Percentiles rank a stretch among this genome's conserved stretches.
These are phyloP conservation scores for Ogataea glucozyma DNA, from an alignment of 805 yeast genomes.

Conservation along the genomic window DNA sequence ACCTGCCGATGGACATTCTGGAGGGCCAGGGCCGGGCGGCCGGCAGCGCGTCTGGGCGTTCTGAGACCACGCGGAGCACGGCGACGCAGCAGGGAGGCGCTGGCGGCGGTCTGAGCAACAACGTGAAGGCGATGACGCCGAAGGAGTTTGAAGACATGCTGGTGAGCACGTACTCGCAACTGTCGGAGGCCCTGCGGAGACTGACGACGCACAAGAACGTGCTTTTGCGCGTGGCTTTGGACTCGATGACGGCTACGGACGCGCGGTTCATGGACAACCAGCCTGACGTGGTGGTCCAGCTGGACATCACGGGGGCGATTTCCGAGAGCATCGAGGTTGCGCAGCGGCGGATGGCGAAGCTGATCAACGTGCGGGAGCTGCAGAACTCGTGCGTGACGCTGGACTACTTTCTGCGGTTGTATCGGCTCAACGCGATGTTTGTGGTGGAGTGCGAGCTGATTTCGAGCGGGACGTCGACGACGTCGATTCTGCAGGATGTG, in stretches of 20 bases:
- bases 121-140: constrained; percentile 67
- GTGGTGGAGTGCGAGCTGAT: constrained; percentile 81
- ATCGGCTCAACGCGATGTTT: constrained; percentile 65
- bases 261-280: constrained; percentile 30
- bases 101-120: constrained; percentile 35
- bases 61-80: constrained; percentile 31
- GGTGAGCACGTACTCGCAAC: constrained; percentile 54
- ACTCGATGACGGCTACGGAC: constrained; percentile 38
- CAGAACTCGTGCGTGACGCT: constrained; percentile 59
- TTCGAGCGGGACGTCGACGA: constrained; percentile 59
- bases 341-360: constrained; percentile 75
- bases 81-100: constrained; percentile 26
- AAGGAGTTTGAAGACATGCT: constrained; percentile 75
- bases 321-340: constrained; percentile 67
- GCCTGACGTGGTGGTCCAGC: constrained; percentile 48
- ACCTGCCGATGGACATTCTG: constrained; percentile 54
- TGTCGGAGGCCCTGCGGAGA: constrained; percentile 73
- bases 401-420: constrained; percentile 66
- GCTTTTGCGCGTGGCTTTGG: constrained; percentile 68
- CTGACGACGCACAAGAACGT: constrained; percentile 77
- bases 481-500: constrained; percentile 64
- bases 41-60: constrained; percentile 28
- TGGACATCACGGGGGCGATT: constrained; percentile 69
- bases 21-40: constrained; percentile 14
- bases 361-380: constrained; percentile 75